Base-by-base conservation (phyloP, 768 basidiomycete genomes). In the Psilocybe azurescens region DNA sequence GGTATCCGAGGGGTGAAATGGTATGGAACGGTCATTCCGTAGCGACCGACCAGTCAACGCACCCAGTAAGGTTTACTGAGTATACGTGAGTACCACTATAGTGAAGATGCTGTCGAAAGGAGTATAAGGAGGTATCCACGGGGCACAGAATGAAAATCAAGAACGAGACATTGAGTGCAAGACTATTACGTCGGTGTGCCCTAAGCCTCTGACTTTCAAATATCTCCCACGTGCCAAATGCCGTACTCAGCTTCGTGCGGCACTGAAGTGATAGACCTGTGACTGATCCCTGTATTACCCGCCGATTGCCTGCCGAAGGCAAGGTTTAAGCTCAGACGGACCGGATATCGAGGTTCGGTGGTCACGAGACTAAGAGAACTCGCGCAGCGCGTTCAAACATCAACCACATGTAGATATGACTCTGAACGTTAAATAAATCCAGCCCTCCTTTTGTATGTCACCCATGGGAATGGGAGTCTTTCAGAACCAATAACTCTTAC, bases 1-100 rank as follows among this genome's bases (percentile, higher is more conserved):
- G 72, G 71, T 13, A 62, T 52, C 13, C 69, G 67, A 30, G 69
- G 72, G 14, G 69, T 66, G 53, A 60, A 63, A 16, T 56, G 64
- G 65, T 65, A 73, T 24, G 69, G 69, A 18, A 67, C 60, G 10
- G 70, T 64, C 69, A 70, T 70, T 20, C 11, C 1, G 28, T 32
- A 24, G 9, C 32, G 11, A 9, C 30, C 5, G n/a, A 44, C 14
- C 14, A 39, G 8, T 39, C 14, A 44, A 44, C 11, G 14, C n/a
- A 13, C n/a, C 14, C n/a, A 13, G 11, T 7, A 44, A n/a, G 41
- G 7, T 36, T 36, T 36, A 11, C 33, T 7, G 41, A 44, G 14
- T 44, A 44, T 13, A 13, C 14, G 41, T 13, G 41, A 44, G n/a
- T 44, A 13, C 11, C 11, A n/a, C 14, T 44, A 44, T 24, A 16